Conservation (phyloP, 768 basidiomycete species). For the Russula sp. region DNA sequence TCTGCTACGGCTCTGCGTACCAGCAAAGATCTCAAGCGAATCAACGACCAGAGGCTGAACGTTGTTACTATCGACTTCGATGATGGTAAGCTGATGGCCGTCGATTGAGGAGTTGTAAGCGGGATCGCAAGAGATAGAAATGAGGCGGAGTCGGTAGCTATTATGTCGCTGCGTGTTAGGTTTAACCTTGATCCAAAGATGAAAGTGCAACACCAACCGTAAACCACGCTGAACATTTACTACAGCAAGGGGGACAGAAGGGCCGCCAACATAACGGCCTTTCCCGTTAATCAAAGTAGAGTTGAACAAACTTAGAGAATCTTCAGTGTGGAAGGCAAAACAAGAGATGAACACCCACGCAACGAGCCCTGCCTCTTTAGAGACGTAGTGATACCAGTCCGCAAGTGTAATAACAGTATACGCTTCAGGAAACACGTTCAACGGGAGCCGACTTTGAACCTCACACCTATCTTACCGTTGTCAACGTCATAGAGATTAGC, state of each 20-base stretch:
- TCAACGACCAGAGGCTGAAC: slow-evolving; percentile 26
- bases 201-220: slow-evolving; percentile 17
- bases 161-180: slow-evolving; percentile 18
- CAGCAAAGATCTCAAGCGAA: slow-evolving; percentile 26
- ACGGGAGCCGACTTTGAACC: no score
- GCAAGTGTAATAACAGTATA: slow-evolving; percentile 27
- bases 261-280: slow-evolving; percentile 42
- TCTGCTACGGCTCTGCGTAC: background rate
- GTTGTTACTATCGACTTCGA: slow-evolving; percentile 28
- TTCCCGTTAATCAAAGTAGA: slow-evolving; percentile 49
- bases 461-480: slow-evolving; percentile 22
- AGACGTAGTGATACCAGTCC: slow-evolving; percentile 26
- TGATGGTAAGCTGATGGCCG: slow-evolving; percentile 27
- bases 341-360: background rate
- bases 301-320: slow-evolving; percentile 25
- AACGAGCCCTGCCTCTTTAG: background rate
- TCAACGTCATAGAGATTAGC: slow-evolving; percentile 27
- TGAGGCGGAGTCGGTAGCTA: slow-evolving; percentile 49
- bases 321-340: background rate
- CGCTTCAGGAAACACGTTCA: slow-evolving; percentile 6
- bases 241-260: slow-evolving; percentile 37
- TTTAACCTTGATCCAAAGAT: background rate
- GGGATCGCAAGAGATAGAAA: slow-evolving; percentile 45
- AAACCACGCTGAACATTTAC: slow-evolving; percentile 36
- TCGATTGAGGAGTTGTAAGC: slow-evolving; percentile 28